Evolutionary conservation across 345 rosid species (phyloP).

Genomic region (Fremontodendron californicum): DNA sequence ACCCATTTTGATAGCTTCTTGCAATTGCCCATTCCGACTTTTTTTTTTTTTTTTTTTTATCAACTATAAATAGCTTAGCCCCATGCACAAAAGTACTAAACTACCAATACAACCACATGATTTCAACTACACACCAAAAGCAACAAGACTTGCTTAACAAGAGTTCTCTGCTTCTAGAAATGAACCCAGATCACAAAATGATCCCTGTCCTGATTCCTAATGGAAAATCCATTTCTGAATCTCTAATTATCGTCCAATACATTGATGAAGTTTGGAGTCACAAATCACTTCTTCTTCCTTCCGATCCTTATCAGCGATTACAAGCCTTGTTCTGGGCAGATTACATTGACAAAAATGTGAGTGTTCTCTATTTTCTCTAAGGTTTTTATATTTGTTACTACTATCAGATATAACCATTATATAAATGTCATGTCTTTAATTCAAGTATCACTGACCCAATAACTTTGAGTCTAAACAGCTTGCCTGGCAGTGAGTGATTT

Average conservation of each 20-base stretch:
- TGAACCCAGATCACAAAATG: background rate
- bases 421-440: background rate
- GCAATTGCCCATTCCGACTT: no score
- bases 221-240: background rate
- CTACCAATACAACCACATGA: no score
- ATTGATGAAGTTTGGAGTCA: constrained; percentile 1
- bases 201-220: background rate
- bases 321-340: background rate
- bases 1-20: no score
- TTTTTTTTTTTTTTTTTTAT: no score
- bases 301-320: constrained; percentile 6
- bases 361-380: background rate
- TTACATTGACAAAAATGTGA: background rate
- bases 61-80: no score
- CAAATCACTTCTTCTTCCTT: constrained; percentile 17
- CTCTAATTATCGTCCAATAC: background rate
- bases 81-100: no score
- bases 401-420: background rate
- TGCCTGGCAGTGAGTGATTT: background rate
- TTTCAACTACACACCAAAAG: background rate
- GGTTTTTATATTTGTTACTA: background rate
- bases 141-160: background rate
- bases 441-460: background rate
- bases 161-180: background rate
- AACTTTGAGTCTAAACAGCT: background rate